phyloP scores from a whole-genome alignment of 2,329 filamentous ascomycete genomes.

The Monilinia fructicola region DNA sequence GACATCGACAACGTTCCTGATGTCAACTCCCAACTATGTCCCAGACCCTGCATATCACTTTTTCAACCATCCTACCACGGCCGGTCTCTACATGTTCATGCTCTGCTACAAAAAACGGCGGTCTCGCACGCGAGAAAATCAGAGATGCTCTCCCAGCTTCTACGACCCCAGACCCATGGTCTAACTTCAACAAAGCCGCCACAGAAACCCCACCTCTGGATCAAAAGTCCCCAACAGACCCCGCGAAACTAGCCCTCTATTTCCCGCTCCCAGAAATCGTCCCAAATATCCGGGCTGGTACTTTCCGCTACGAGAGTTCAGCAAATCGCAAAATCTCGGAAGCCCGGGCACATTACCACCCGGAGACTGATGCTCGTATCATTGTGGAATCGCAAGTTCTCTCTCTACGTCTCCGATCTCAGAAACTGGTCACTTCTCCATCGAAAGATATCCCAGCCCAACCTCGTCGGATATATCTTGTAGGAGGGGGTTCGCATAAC shows the following conservation, averaged over 20 bases:
- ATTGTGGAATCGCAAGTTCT: constrained; percentile 96
- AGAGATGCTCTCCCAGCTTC: constrained; percentile 71
- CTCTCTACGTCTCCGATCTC: constrained; percentile 82
- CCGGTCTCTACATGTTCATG: constrained; percentile 98
- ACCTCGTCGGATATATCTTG: constrained; percentile 86
- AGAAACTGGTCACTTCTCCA: constrained; percentile 66
- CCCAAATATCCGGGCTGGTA: constrained; percentile 81
- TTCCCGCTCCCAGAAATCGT: constrained; percentile 96
- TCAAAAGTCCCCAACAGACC: constrained; percentile 52
- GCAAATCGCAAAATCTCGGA: constrained; percentile 53
- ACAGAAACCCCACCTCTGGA: constrained; percentile 68
- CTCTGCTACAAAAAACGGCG: constrained; percentile 98
- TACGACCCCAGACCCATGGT: constrained; percentile 63
- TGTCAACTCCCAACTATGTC: constrained; percentile 90
- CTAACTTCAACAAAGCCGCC: constrained; percentile 73
- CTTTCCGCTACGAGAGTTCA: constrained; percentile 74
- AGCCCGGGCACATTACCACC: constrained; percentile 50
- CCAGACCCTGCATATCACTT: constrained; percentile 93
- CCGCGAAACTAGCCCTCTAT: constrained; percentile 87
- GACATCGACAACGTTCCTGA: constrained; percentile 94
- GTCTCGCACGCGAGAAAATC: constrained; percentile 85
- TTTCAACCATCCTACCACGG: constrained; percentile 93
- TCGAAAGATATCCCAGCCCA: constrained; percentile 67
- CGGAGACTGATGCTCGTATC: constrained; percentile 71
- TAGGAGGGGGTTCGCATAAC: constrained; percentile 89